Evolutionary conservation across 1,284 basidiomycete genomes (phyloP), one percentile per base, ranked within the genome.

Genomic region (Butyriboletus appendiculatus): DNA sequence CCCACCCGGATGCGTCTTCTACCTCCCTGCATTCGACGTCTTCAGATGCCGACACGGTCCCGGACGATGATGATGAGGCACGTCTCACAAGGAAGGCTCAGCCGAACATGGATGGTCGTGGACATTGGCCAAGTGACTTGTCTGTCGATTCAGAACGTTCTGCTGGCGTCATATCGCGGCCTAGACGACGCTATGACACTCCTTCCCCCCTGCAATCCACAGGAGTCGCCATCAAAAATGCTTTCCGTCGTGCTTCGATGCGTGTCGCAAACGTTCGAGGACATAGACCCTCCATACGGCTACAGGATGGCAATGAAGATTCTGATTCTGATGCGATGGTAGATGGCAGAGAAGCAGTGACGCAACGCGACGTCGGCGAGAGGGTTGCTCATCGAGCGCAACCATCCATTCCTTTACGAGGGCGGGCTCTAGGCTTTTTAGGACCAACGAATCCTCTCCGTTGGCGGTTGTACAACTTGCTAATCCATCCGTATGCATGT

Each of bases 261-360:
- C 83, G 94, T 20, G 92, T 97, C 16, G 92, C 93, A 35, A 93
- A 94, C 67, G 73, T 94, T 45, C 85, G 84, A 35, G 85, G 84
- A 5, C 74, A 74, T n/a, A 84, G 85, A 51, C 80, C 80, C 35
- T 84, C 85, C 54, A 66, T 85, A 14, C 75, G 80, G 30, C 64
- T 87, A 15, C 75, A 67, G 12, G 86, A 88, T 57, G 78, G 73
- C 6, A 71, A 75, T 38, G 75, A 76, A 20, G 73, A 74, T 39
- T 69, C 71, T 12, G 59, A 66, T 46, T 43, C 52, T 3, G 39
- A 43, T 24, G 35, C 46, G 0, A 28, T 39, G 5, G 32, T 46
- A 12, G 60, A 60, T n/a, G 62, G 45, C 50, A 62, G 62, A 55
- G 55, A 62, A 56, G 60, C 62, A 40, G 60, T 63, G 18, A 68